Evolutionary conservation across 2,329 filamentous ascomycete species (phyloP).

Genomic region (Juglanconis oblonga): DNA sequence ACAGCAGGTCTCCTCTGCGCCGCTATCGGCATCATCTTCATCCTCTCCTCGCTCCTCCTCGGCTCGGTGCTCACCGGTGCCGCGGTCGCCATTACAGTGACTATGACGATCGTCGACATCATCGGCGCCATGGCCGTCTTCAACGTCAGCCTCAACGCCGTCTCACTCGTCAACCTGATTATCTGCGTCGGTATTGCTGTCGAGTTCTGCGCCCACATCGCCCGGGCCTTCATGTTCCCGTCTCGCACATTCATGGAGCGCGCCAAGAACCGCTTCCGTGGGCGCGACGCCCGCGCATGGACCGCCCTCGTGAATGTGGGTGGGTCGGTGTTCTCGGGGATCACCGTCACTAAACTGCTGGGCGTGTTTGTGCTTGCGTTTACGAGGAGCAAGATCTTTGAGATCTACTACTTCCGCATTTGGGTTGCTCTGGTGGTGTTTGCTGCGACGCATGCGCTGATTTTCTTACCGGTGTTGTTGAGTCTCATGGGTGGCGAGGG

Average conservation of each 20-base stretch:
- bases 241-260: slow-evolving; percentile 77
- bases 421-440: slow-evolving; percentile 91
- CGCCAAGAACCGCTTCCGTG: slow-evolving; percentile 73
- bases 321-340: slow-evolving; percentile 90
- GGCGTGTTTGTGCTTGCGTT: slow-evolving; percentile 92
- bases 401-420: slow-evolving; percentile 98
- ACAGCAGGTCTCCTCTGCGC: slow-evolving; percentile 77
- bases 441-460: slow-evolving; percentile 81
- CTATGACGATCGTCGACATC: slow-evolving; percentile 93
- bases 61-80: slow-evolving; percentile 80
- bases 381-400: slow-evolving; percentile 96
- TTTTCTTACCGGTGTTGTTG: slow-evolving; percentile 87
- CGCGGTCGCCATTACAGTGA: slow-evolving; percentile 80
- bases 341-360: slow-evolving; percentile 91
- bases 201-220: slow-evolving; percentile 96
- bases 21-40: slow-evolving; percentile 80
- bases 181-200: slow-evolving; percentile 96
- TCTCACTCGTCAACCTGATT: slow-evolving; percentile 91
- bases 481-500: slow-evolving; percentile 83
- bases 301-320: slow-evolving; percentile 93
- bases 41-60: slow-evolving; percentile 75
- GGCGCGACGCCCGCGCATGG: slow-evolving; percentile 84
- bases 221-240: slow-evolving; percentile 93
- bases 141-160: slow-evolving; percentile 87
- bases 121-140: slow-evolving; percentile 92